phyloP scores from a whole-genome alignment of 2,329 filamentous ascomycete species.

The Cytospora paraplurivora region DNA sequence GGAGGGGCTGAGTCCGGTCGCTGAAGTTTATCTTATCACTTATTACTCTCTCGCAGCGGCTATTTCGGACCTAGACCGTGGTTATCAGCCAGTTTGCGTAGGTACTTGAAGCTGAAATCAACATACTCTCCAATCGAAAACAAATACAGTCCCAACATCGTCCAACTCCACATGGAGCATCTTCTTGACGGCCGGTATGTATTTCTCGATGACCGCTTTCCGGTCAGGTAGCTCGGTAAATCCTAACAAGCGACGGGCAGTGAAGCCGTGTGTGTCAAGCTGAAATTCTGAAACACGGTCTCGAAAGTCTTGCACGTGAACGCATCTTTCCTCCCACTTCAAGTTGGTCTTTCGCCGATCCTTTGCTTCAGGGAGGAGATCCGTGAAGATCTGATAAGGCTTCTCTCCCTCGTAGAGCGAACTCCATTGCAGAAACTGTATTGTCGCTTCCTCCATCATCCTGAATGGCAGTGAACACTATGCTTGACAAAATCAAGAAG shows the following conservation, averaged over 20 bases:
- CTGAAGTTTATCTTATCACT: slow-evolving; percentile 3
- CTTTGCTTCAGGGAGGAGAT: neutral
- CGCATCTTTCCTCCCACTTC: neutral
- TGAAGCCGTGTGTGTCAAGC: neutral
- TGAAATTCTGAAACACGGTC: neutral
- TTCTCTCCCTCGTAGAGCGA: slow-evolving; percentile 5
- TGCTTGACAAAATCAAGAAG: too few relatives aligned
- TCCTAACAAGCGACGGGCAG: neutral
- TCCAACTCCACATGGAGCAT: neutral
- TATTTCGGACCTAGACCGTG: neutral
- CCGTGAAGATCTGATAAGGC: neutral
- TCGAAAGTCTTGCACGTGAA: neutral
- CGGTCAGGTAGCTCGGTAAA: neutral
- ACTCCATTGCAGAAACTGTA: slow-evolving; percentile 6
- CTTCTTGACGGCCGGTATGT: slow-evolving; percentile 6
- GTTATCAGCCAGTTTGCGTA: neutral
- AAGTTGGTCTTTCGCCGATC: slow-evolving; percentile 8
- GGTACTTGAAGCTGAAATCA: neutral
- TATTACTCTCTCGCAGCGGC: neutral
- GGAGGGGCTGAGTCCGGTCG: slow-evolving; percentile 4
- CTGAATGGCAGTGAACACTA: too few relatives aligned
- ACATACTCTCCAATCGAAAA: slow-evolving; percentile 7
- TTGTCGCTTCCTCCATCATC: neutral
- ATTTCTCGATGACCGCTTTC: neutral
- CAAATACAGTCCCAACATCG: slow-evolving; percentile 1